phyloP scores from a whole-genome alignment of 495 filamentous ascomycete species.

The Echria macrotheca region DNA sequence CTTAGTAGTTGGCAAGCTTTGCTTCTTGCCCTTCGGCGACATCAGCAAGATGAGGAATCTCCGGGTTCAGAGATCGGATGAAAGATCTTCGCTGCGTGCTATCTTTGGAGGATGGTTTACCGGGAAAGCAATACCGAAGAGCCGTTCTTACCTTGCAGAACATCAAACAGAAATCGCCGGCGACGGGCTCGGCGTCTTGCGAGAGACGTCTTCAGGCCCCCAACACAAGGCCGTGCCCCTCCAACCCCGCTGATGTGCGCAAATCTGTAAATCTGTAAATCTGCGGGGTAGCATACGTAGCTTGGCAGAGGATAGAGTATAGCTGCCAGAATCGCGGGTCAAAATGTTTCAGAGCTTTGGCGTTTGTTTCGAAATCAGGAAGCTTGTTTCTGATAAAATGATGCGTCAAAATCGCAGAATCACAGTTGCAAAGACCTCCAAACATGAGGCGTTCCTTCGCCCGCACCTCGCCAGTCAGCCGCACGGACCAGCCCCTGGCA shows the following conservation, averaged over 20 bases:
- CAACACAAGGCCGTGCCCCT: slow-evolving; percentile 5
- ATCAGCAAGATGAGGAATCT: no score
- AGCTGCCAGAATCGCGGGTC: no score
- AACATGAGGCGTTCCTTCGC: no score
- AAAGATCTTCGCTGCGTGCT: neutral
- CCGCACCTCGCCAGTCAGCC: slow-evolving; percentile 20
- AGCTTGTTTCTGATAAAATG: neutral
- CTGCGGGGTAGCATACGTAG: slow-evolving; percentile 3
- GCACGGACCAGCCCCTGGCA: slow-evolving; percentile 16
- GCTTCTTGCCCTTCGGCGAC: no score
- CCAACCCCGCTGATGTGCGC: neutral
- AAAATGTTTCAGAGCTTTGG: neutral
- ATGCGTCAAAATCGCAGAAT: neutral
- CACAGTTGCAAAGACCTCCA: no score
- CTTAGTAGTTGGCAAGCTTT: no score
- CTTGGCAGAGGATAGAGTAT: no score
- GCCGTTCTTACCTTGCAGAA: slow-evolving; percentile 7
- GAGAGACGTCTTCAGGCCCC: neutral
- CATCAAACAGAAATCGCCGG: slow-evolving; percentile 8
- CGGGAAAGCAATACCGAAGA: neutral
- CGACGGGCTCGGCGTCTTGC: neutral
- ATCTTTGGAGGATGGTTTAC: neutral
- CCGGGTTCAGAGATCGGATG: no score
- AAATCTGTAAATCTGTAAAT: slow-evolving; percentile 4
- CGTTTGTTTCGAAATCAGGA: no score